Conservation (phyloP, 148 eudicot species). For the Selenicereus undatus region DNA sequence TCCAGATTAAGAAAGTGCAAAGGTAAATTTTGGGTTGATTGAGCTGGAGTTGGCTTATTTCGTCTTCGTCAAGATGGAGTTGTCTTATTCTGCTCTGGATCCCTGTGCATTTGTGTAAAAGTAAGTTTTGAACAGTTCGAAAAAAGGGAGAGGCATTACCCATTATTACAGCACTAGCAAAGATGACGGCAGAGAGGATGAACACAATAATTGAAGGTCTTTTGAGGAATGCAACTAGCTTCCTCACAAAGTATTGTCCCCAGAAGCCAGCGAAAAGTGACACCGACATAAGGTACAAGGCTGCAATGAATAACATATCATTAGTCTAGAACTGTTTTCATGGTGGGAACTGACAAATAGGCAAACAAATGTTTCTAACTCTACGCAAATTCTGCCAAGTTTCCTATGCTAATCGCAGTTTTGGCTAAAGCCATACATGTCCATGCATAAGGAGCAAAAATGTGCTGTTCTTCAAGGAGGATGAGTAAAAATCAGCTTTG, state of each 20-base stretch:
- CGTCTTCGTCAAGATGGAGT: not conserved
- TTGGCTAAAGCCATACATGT: too few species aligned
- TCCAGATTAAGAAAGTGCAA: too few species aligned
- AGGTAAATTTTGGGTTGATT: not conserved
- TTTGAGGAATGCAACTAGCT: slow-evolving; percentile 57
- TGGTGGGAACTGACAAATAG: not conserved
- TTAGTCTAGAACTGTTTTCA: slow-evolving; percentile 11
- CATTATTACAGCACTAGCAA: slow-evolving; percentile 92
- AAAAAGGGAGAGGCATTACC: slow-evolving; percentile 40
- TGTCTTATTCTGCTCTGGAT: not conserved
- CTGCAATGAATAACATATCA: slow-evolving; percentile 42
- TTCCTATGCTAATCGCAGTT: not conserved
- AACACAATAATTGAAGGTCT: slow-evolving; percentile 90
- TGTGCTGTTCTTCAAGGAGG: too few species aligned
- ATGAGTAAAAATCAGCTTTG: too few species aligned
- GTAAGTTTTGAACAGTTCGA: not conserved
- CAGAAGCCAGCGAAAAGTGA: slow-evolving; percentile 91
- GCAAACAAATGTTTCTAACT: not conserved
- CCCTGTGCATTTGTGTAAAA: not conserved
- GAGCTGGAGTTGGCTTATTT: not conserved
- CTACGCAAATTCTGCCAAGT: not conserved
- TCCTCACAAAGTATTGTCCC: slow-evolving; percentile 90
- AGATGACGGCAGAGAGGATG: slow-evolving; percentile 84
- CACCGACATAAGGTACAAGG: slow-evolving; percentile 66
- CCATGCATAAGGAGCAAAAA: too few species aligned